These are phyloP conservation scores for Onygenales sp. DNA, from an alignment of 2,329 filamentous ascomycete species.

Conservation along the genomic window DNA sequence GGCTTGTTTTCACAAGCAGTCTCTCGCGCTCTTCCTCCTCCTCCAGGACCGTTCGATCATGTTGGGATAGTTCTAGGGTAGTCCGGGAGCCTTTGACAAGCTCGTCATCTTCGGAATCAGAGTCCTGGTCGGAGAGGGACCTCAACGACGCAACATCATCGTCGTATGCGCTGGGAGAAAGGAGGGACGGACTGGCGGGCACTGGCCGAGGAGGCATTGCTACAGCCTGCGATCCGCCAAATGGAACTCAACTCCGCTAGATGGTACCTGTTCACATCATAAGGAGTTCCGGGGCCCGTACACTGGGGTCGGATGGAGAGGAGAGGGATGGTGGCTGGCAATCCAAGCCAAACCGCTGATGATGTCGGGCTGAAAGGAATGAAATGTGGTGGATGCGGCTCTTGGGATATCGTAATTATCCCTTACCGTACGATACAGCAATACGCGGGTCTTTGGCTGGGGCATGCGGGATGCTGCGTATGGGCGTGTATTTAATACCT, in stretches of 20 bases:
- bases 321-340: no score
- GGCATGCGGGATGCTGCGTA: no score
- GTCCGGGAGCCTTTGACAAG: slow-evolving; percentile 56
- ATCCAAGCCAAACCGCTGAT: no score
- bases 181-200: slow-evolving; percentile 37
- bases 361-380: no score
- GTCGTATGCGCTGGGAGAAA: slow-evolving; percentile 57
- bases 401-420: no score
- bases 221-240: neutral
- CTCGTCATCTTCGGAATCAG: slow-evolving; percentile 67
- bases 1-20: slow-evolving; percentile 31
- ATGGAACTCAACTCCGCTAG: neutral
- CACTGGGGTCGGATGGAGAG: no score
- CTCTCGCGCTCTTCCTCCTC: slow-evolving; percentile 59
- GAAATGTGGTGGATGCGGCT: no score
- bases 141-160: slow-evolving; percentile 60
- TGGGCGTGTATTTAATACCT: no score
- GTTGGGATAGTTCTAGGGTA: slow-evolving; percentile 58
- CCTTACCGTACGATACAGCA: no score
- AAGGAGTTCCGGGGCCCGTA: neutral
- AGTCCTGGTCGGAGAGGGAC: slow-evolving; percentile 56
- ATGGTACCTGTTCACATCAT: neutral
- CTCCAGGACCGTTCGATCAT: slow-evolving; percentile 61
- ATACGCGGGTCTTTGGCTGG: no score
- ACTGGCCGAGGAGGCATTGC: slow-evolving; percentile 11